These are phyloP conservation scores for Rhododendron ferrugineum DNA, from an alignment of 148 eudicot genomes.

Conservation along the genomic window DNA sequence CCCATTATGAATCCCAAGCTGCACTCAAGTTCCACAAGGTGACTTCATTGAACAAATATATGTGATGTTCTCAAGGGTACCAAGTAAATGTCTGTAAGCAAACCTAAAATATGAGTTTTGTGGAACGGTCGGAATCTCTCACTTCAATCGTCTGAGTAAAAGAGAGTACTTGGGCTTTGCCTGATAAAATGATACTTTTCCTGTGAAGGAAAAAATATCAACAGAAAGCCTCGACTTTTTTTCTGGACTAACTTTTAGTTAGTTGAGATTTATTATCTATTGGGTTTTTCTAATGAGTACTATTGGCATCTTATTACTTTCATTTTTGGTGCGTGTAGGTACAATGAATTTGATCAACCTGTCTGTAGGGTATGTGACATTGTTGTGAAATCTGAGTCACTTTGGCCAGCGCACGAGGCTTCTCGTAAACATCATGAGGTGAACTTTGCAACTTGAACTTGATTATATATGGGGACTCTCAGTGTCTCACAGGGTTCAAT, in stretches of 20 bases:
- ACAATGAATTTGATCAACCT: constrained; percentile 79
- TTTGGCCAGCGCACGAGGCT: constrained; percentile 82
- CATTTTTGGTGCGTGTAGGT: constrained; percentile 41
- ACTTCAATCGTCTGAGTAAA: neutral
- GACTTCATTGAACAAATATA: neutral
- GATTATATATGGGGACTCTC: neutral
- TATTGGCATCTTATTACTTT: neutral
- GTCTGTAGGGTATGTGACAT: constrained; percentile 84
- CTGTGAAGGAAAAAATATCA: neutral
- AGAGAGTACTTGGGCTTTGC: neutral
- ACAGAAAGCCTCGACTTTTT: neutral
- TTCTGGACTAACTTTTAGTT: neutral
- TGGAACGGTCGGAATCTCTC: neutral
- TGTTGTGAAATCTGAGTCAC: constrained; percentile 69
- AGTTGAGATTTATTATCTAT: neutral
- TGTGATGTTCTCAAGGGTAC: neutral
- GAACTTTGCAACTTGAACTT: constrained; percentile 1
- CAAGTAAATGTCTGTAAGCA: neutral
- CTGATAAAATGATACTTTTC: neutral
- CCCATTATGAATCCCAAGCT: neutral
- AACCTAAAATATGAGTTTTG: neutral
- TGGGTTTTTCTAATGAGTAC: neutral
- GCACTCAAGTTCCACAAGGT: neutral
- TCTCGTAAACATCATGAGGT: constrained; percentile 96
- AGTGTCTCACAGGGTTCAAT: neutral